Percentiles rank a stretch among this genome's conserved stretches.
Conservation (phyloP, 495 filamentous ascomycete species). For the Clohesyomyces aquaticus region DNA sequence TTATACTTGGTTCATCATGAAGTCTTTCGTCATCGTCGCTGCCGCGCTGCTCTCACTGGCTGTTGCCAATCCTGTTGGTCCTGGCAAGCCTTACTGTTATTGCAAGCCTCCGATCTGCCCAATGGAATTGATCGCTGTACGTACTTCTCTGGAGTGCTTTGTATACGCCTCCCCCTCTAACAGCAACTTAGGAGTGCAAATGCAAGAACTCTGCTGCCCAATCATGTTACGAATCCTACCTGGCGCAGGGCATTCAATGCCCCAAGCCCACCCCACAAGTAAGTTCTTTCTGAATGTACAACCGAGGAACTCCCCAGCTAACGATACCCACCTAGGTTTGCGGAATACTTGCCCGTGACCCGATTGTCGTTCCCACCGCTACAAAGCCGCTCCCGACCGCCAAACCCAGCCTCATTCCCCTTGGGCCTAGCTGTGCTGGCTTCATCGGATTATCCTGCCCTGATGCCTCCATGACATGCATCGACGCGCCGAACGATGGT, state of each 20-base stretch:
- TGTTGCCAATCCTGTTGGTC: conserved; percentile 4
- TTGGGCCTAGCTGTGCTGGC: background rate
- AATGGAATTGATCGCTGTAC: conserved; percentile 16
- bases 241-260: conserved; percentile 22
- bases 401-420: background rate
- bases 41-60: conserved; percentile 10
- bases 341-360: conserved; percentile 6
- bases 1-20: conserved; percentile 13
- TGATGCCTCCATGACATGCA: background rate
- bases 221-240: conserved; percentile 20
- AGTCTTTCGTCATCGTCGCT: conserved; percentile 6
- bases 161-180: background rate
- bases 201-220: conserved; percentile 31
- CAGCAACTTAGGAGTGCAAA: conserved; percentile 23
- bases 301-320: too few relatives aligned
- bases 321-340: too few relatives aligned
- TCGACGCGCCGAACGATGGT: background rate
- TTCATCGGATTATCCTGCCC: background rate
- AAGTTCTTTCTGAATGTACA: too few relatives aligned
- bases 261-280: conserved; percentile 17
- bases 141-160: background rate
- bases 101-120: conserved; percentile 23
- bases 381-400: background rate
- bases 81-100: background rate
- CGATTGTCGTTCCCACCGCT: background rate